phyloP scores from a whole-genome alignment of 2,329 filamentous ascomycete genomes.

The Penicillium olsonii region DNA sequence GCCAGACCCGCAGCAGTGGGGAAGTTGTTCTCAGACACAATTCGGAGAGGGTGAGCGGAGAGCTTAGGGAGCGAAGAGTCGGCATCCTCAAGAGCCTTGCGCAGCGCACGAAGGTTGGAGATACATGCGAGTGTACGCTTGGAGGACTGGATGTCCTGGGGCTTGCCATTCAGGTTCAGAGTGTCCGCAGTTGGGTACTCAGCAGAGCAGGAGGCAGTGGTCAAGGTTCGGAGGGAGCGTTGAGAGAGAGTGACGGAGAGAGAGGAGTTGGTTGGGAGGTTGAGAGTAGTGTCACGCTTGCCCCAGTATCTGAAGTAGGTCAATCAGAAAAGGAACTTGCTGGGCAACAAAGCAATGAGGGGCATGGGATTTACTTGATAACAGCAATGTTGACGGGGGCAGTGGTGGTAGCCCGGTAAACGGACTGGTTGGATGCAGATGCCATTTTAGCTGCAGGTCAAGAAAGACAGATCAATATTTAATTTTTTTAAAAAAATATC shows the following conservation, averaged over 20 bases:
- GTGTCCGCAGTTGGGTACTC: slow-evolving; percentile 67
- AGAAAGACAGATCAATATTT: slow-evolving; percentile 1
- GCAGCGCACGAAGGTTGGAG: slow-evolving; percentile 76
- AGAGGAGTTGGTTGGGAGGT: slow-evolving; percentile 96
- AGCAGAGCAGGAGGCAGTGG: slow-evolving; percentile 86
- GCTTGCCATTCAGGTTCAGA: slow-evolving; percentile 79
- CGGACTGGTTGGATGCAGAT: slow-evolving; percentile 42
- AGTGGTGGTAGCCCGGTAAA: slow-evolving; percentile 93
- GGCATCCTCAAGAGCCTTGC: slow-evolving; percentile 70
- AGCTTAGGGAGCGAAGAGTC: slow-evolving; percentile 79
- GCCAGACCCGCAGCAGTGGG: slow-evolving; percentile 90
- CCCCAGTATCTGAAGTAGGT: slow-evolving; percentile 74
- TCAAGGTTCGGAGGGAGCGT: slow-evolving; percentile 89
- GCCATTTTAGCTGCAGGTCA: slow-evolving; percentile 30
- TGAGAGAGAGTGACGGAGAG: slow-evolving; percentile 96
- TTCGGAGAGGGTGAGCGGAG: slow-evolving; percentile 72
- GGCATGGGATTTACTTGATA: slow-evolving; percentile 68
- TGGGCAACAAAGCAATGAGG: slow-evolving; percentile 14
- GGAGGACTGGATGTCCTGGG: slow-evolving; percentile 76
- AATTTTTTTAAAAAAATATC: neutral
- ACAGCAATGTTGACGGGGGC: slow-evolving; percentile 98
- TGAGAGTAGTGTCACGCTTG: slow-evolving; percentile 89
- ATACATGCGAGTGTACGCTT: slow-evolving; percentile 95
- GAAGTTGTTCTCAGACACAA: slow-evolving; percentile 98
- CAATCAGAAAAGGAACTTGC: slow-evolving; percentile 13